Evolutionary conservation across 78 protist species (phyloP).

Genomic region (Pigoraptor vietnamica): DNA sequence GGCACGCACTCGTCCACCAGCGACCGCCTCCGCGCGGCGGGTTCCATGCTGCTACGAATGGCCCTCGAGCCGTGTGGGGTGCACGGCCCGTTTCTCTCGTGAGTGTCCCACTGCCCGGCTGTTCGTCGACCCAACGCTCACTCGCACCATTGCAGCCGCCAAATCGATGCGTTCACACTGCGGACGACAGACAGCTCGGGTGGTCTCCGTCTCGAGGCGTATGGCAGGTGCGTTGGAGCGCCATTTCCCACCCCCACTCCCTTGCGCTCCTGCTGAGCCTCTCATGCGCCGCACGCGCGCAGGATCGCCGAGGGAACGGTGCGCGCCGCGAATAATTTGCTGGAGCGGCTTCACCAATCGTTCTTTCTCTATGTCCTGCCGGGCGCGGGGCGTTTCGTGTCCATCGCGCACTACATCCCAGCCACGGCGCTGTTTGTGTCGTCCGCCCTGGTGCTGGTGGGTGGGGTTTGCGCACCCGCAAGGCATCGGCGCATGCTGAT

Average conservation of each 20-base stretch:
- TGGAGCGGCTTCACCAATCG: constrained; percentile 72
- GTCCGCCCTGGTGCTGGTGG: background rate
- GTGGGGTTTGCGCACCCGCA: too few relatives aligned
- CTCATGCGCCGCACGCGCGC: background rate
- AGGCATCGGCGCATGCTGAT: too few relatives aligned
- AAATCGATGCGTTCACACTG: background rate
- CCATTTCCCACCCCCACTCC: too few relatives aligned
- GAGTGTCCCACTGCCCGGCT: background rate
- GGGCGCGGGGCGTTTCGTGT: constrained; percentile 30
- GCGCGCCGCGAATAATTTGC: constrained; percentile 48
- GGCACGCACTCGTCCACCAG: background rate
- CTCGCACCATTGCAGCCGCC: background rate
- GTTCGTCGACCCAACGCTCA: background rate
- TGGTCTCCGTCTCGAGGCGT: background rate
- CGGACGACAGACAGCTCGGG: background rate
- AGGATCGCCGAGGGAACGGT: constrained; percentile 38
- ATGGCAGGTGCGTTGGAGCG: background rate
- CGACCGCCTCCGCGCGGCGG: background rate
- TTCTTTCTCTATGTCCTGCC: constrained; percentile 63
- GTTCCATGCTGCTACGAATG: background rate
- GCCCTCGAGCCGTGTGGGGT: background rate
- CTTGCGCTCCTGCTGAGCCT: too few relatives aligned
- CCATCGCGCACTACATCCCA: constrained; percentile 71
- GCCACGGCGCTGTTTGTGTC: background rate
- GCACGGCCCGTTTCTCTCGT: background rate